Conservation (phyloP, 148 eudicot genomes). For the Simmondsia chinensis region DNA sequence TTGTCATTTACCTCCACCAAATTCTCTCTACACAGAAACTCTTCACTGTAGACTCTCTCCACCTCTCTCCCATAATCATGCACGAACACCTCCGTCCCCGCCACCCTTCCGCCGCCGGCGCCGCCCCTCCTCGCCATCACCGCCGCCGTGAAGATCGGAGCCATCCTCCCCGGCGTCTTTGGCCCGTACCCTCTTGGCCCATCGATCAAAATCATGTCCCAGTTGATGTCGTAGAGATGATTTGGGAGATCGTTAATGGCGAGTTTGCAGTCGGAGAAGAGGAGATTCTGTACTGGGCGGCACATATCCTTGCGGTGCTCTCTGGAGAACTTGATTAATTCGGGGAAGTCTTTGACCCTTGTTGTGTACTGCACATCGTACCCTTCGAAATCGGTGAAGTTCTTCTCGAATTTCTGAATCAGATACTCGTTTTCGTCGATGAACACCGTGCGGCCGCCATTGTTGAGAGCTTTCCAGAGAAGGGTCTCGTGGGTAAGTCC, state of each 20-base stretch:
- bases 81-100: constrained; percentile 60
- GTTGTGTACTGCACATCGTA: constrained; percentile 73
- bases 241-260: constrained; percentile 79
- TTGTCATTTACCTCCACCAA: constrained; percentile 45
- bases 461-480: constrained; percentile 63
- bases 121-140: constrained; percentile 57
- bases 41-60: constrained; percentile 56
- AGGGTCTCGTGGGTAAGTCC: constrained; percentile 87
- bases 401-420: constrained; percentile 31
- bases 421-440: constrained; percentile 57
- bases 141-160: constrained; percentile 68
- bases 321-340: constrained; percentile 24
- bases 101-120: neutral
- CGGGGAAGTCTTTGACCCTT: constrained; percentile 23
- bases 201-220: constrained; percentile 82
- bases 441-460: constrained; percentile 55
- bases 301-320: constrained; percentile 27
- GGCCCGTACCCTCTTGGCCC: constrained; percentile 64
- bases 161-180: constrained; percentile 52
- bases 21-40: constrained; percentile 76
- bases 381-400: constrained; percentile 51
- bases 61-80: constrained; percentile 69
- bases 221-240: constrained; percentile 48
- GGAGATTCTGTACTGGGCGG: constrained; percentile 60
- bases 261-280: constrained; percentile 70